These are phyloP conservation scores for Solanum virginianum DNA, from an alignment of 257 asterid genomes.

Conservation along the genomic window DNA sequence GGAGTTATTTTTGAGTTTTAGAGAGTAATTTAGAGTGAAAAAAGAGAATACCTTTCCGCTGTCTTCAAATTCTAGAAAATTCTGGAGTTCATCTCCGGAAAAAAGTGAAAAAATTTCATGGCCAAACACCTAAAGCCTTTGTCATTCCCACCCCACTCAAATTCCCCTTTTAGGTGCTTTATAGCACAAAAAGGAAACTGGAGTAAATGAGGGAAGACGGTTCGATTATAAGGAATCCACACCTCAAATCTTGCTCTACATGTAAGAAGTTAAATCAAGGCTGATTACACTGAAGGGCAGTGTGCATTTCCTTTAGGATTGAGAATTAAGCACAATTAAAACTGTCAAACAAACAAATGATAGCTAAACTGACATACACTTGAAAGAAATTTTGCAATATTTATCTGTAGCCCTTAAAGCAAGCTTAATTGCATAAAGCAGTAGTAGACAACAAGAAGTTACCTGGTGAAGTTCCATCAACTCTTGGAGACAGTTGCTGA, in stretches of 20 bases:
- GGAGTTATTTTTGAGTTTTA: too few species aligned
- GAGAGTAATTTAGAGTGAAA: too few species aligned
- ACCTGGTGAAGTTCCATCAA: conserved; percentile 99
- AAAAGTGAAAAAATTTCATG: too few species aligned
- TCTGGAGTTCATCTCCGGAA: too few species aligned
- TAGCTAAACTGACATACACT: neutral
- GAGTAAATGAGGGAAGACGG: neutral
- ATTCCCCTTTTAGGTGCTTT: neutral
- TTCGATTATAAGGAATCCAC: neutral
- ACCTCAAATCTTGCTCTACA: neutral
- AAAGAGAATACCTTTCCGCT: too few species aligned
- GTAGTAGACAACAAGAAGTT: neutral
- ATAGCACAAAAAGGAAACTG: neutral
- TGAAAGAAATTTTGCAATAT: neutral
- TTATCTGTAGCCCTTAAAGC: neutral
- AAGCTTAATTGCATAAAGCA: neutral
- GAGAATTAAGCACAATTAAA: neutral
- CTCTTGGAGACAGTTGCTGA: conserved; percentile 98
- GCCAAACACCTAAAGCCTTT: neutral
- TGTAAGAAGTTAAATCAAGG: neutral
- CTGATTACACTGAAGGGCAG: neutral
- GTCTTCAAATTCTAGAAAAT: too few species aligned
- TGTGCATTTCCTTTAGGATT: neutral
- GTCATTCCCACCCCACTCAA: neutral
- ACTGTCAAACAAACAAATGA: neutral